phyloP scores from a whole-genome alignment of 163 green algal genomes.

The Chlorella variabilis region DNA sequence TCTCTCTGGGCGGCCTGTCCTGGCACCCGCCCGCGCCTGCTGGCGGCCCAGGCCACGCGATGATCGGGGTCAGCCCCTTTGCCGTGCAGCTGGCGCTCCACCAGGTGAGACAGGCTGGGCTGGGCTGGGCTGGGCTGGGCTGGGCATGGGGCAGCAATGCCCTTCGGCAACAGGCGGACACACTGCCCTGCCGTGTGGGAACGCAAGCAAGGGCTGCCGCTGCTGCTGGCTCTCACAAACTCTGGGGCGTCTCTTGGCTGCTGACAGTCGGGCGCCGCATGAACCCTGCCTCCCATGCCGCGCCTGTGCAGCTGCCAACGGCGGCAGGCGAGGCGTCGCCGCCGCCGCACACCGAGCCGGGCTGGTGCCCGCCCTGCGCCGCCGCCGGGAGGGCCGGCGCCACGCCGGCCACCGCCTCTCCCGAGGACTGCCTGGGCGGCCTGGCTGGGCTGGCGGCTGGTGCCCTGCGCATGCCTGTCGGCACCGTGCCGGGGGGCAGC shows the following conservation, averaged over 20 bases:
- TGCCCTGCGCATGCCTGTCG: background rate
- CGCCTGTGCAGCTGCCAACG: too few relatives aligned
- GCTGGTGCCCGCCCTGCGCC: background rate
- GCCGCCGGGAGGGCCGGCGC: too few relatives aligned
- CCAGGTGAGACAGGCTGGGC: background rate
- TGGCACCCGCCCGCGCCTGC: background rate
- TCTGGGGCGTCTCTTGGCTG: too few relatives aligned
- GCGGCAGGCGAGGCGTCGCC: too few relatives aligned
- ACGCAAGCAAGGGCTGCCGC: too few relatives aligned
- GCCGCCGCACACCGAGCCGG: background rate
- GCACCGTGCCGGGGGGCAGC: background rate
- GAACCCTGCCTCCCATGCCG: too few relatives aligned
- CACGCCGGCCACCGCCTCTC: too few relatives aligned
- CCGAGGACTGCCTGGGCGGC: background rate
- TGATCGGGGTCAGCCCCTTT: background rate
- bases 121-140: background rate
- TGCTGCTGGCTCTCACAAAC: too few relatives aligned
- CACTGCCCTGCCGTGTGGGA: too few relatives aligned
- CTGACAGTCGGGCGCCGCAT: too few relatives aligned
- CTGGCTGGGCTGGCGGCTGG: background rate
- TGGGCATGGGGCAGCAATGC: background rate
- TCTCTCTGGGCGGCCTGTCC: background rate
- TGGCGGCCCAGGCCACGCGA: background rate
- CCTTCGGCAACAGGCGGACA: too few relatives aligned
- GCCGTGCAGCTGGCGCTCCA: constrained; percentile 13